Percentiles rank a stretch among this genome's conserved stretches.
phyloP scores from a whole-genome alignment of 768 basidiomycete species.

The Hericium rajendrae region DNA sequence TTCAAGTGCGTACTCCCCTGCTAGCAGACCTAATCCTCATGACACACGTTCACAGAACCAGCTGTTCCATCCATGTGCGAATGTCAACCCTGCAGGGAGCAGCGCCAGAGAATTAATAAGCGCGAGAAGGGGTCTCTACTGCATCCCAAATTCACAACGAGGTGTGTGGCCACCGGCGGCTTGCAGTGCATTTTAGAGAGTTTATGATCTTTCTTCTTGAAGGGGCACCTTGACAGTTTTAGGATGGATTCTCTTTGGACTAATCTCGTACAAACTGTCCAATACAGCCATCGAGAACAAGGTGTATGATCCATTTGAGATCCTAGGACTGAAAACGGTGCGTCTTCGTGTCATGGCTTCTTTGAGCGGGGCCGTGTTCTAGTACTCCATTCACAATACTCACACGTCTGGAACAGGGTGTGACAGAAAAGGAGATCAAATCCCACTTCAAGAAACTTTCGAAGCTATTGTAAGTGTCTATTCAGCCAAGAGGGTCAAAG shows the following conservation, averaged over 20 bases:
- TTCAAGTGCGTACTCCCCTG: not conserved
- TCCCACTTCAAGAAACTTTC: slow-evolving; percentile 91
- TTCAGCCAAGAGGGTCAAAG: not conserved
- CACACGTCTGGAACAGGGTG: slow-evolving; percentile 32
- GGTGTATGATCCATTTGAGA: slow-evolving; percentile 91
- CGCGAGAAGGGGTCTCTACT: slow-evolving; percentile 13
- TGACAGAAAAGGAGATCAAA: slow-evolving; percentile 87
- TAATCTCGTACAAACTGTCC: slow-evolving; percentile 57
- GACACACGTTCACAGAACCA: not conserved
- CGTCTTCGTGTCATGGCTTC: slow-evolving; percentile 18
- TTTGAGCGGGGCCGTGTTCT: not conserved
- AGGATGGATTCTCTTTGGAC: slow-evolving; percentile 70
- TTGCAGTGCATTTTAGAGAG: not conserved
- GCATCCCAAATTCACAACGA: slow-evolving; percentile 1
- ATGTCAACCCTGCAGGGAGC: slow-evolving; percentile 11
- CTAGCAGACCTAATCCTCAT: not conserved
- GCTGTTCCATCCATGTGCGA: slow-evolving; percentile 6
- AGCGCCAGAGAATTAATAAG: slow-evolving; percentile 25
- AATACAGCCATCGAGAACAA: slow-evolving; percentile 50
- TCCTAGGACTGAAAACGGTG: slow-evolving; percentile 70
- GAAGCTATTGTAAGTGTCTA: slow-evolving; percentile 53
- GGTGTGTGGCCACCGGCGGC: not conserved
- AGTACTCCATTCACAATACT: not conserved
- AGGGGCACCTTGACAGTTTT: slow-evolving; percentile 52
- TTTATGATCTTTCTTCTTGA: not conserved